Evolutionary conservation across 2,329 filamentous ascomycete species (phyloP), one percentile per base, ranked within the genome.

Genomic region (Colletotrichum aenigma): DNA sequence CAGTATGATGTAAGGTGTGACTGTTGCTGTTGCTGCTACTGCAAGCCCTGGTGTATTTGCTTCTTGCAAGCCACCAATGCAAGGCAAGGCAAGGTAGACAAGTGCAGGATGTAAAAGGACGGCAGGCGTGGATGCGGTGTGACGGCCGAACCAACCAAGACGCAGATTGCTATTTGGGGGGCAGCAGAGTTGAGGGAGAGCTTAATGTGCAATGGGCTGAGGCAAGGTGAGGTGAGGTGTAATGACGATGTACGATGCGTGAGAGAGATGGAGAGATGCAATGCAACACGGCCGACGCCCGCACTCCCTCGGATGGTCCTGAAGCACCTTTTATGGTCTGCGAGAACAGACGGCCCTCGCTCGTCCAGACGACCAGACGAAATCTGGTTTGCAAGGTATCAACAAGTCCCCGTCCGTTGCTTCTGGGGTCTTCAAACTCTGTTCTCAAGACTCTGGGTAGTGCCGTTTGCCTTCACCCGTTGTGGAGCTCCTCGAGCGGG

Each of bases 401-500:
- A 32, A 62, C 55, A 43, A 61, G 38, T 52, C 43, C 62, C 43
- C 62, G 69, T 58, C 55, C 56, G 52, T 18, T 26, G 32, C 55
- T 48, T 21, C 58, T 32, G 28, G 55, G 24, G 36, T 48, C 24
- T 60, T 28, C 30, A 68, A 55, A 21, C 55, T 43, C 32, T 58
- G 55, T 68, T 43, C 30, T 38, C 32, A 34, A 24, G 43, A 52
- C 43, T 52, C 43, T 52, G 43, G 30, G n/a, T 69, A 32, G n/a
- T 36, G 48, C 66, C 72, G 70, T 74, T 76, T 74, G 74, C 52
- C 60, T 36, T 28, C 52, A 12, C 62, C 66, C 28, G 55, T 60
- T 70, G 43, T 60, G n/a, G n/a, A 52, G 64, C 48, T 68, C 58
- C 74, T 69, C 64, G 10, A 74, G 70, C 70, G 70, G 74, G 70